These are phyloP conservation scores for Hypoxylon subgilvum DNA, from an alignment of 495 filamentous ascomycete genomes.

Conservation along the genomic window DNA sequence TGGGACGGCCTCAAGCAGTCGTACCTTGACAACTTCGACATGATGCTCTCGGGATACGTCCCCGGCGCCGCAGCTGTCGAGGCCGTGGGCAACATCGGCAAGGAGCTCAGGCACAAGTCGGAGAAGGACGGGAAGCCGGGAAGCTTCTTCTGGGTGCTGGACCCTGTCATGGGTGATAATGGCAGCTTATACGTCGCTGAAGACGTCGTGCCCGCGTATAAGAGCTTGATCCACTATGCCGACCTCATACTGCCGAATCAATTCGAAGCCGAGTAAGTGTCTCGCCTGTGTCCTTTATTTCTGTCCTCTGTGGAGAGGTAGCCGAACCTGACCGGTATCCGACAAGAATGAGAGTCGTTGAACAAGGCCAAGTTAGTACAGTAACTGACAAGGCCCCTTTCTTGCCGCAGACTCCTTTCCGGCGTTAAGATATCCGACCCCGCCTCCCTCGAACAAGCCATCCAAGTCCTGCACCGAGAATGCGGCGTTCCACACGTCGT, in stretches of 20 bases:
- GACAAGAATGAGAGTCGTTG: not conserved
- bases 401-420: slow-evolving; percentile 69
- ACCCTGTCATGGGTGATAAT: slow-evolving; percentile 98
- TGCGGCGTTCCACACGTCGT: slow-evolving; percentile 88
- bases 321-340: not conserved
- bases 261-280: slow-evolving; percentile 88
- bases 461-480: slow-evolving; percentile 74
- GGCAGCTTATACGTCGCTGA: slow-evolving; percentile 87
- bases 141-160: slow-evolving; percentile 95
- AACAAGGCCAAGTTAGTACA: not conserved
- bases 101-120: slow-evolving; percentile 74
- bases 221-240: slow-evolving; percentile 73
- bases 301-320: not conserved
- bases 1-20: slow-evolving; percentile 84
- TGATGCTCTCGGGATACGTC: slow-evolving; percentile 92
- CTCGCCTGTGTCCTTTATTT: not conserved
- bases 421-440: slow-evolving; percentile 80
- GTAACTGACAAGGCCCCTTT: slow-evolving; percentile 5
- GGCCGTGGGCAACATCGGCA: slow-evolving; percentile 80
- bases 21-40: slow-evolving; percentile 82
- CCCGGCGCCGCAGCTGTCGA: slow-evolving; percentile 83
- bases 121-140: slow-evolving; percentile 62
- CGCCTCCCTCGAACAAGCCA: slow-evolving; percentile 70
- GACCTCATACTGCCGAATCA: slow-evolving; percentile 96
- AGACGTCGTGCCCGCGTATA: slow-evolving; percentile 91